Evolutionary conservation across 768 basidiomycete species (phyloP).

Genomic region (Cyclocybe cylindracea): DNA sequence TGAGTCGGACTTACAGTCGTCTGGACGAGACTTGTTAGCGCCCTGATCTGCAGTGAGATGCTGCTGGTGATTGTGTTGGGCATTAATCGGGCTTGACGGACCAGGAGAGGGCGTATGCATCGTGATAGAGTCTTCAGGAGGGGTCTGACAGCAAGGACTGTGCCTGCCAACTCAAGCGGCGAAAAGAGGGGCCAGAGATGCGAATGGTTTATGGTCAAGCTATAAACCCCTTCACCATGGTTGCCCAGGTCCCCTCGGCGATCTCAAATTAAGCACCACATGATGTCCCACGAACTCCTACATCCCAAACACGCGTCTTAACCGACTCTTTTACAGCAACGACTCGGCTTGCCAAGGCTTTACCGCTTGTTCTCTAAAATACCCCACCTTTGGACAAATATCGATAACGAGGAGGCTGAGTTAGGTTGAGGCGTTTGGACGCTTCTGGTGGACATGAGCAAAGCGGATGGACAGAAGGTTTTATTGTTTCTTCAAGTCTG

Average conservation of each 20-base stretch:
- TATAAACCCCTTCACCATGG: constrained; percentile 30
- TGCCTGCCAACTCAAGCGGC: constrained; percentile 1
- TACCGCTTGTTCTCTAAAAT: too few species aligned
- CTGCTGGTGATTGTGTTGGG: constrained; percentile 29
- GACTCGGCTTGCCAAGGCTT: too few species aligned
- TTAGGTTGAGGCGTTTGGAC: too few species aligned
- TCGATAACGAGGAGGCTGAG: too few species aligned
- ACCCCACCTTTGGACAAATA: too few species aligned
- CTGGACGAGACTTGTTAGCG: constrained; percentile 38
- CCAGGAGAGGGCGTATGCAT: constrained; percentile 42
- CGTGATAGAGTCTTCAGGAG: constrained; percentile 8
- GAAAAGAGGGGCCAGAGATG: constrained; percentile 17
- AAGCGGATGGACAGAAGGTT: too few species aligned
- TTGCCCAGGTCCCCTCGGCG: constrained; percentile 23
- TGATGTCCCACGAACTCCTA: constrained; percentile 15
- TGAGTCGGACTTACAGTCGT: constrained; percentile 40
- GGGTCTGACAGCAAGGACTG: neutral
- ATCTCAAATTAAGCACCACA: constrained; percentile 14
- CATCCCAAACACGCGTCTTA: neutral
- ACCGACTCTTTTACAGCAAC: neutral
- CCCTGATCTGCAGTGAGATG: constrained; percentile 37
- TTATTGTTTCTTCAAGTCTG: too few species aligned
- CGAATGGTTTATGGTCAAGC: constrained; percentile 12
- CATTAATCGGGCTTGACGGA: constrained; percentile 34
- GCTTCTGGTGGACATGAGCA: too few species aligned